Base-by-base conservation (phyloP, 371 early-diverging fungal genomes). In the Basidiobolus heterosporus region DNA sequence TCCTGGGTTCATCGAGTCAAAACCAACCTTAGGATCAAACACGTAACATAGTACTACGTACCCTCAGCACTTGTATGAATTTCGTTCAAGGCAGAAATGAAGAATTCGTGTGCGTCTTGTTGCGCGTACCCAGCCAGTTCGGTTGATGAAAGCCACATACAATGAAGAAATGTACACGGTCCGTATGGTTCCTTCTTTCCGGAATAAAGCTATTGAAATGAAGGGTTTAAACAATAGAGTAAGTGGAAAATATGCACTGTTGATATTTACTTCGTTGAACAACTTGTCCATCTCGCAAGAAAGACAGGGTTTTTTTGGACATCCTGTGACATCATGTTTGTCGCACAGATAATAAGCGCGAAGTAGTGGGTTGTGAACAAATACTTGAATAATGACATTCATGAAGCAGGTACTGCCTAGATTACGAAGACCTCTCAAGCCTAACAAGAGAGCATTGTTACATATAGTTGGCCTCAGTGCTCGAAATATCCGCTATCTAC, bases 61-160 rank as follows among this genome's bases (percentile, higher is more conserved):
- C 54, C 67, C 53, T 67, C 53, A 39, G 59, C 57, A 19, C 48
- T 72, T n/a, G 65, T 64, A 56, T 96, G 97, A 50, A 96, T 72
- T 45, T 79, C 70, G 50, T 93, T 86, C 47, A 92, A 55, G 1
- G 86, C 71, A 30, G 89, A 74, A 39, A 94, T 89, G 54, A 92
- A 88, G 50, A 88, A 92, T 49, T 96, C 97, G 59, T 96, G 97
- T 0, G 92, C 89, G 57, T 96, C 97, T 55, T 96, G 95, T 60
- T 96, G 94, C 3, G 82, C 78, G 54, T 91, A 89, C 2, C 92
- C 87, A 23, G 95, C 91, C 35, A 95, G 64, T 38, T 91, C 82
- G 30, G 74, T 68, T 24, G 80, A 72, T 16, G 82, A 74, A 64
- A 77, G 75, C 97, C 97, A 96, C 72, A 91, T 78, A 17, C 85